Evolutionary conservation across 2,329 filamentous ascomycete genomes (phyloP).

Genomic region (Sporothrix mexicana): DNA sequence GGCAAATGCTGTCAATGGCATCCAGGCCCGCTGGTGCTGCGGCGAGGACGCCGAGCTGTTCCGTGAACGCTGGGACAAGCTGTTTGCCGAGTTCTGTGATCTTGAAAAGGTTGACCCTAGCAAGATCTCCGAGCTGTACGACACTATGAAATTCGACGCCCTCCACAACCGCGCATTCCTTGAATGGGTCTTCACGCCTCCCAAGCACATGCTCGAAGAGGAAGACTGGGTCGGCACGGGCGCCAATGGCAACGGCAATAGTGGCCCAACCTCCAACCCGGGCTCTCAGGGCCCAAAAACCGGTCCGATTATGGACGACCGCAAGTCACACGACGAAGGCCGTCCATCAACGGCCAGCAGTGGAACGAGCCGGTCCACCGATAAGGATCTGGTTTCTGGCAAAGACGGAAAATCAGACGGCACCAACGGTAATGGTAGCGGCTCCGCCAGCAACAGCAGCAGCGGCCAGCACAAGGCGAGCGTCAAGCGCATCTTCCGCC

Average conservation of each 20-base stretch:
- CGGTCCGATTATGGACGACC: conserved; percentile 24
- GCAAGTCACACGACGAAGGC: conserved; percentile 33
- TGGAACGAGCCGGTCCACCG: background rate
- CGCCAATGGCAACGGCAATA: conserved; percentile 13
- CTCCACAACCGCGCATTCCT: conserved; percentile 95
- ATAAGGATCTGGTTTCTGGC: conserved; percentile 40
- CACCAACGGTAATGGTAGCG: conserved; percentile 19
- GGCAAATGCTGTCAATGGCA: conserved; percentile 67
- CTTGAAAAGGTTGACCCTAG: conserved; percentile 97
- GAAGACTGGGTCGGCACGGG: conserved; percentile 48
- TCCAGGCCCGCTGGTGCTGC: conserved; percentile 94
- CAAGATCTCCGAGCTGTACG: conserved; percentile 97
- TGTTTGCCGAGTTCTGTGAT: conserved; percentile 95
- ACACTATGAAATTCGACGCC: conserved; percentile 99
- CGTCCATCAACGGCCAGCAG: conserved; percentile 26
- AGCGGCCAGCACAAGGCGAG: conserved; percentile 43
- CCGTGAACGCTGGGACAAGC: conserved; percentile 96
- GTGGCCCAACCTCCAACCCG: conserved; percentile 16
- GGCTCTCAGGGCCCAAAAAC: conserved; percentile 2
- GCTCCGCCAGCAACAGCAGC: background rate
- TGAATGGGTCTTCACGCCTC: conserved; percentile 96
- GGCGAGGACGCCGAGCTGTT: conserved; percentile 95
- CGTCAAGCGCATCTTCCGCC: conserved; percentile 61
- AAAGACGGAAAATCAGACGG: conserved; percentile 40
- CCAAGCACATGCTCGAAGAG: conserved; percentile 76